phyloP scores from a whole-genome alignment of 1,284 basidiomycete genomes.

The Rhodofomes roseus region DNA sequence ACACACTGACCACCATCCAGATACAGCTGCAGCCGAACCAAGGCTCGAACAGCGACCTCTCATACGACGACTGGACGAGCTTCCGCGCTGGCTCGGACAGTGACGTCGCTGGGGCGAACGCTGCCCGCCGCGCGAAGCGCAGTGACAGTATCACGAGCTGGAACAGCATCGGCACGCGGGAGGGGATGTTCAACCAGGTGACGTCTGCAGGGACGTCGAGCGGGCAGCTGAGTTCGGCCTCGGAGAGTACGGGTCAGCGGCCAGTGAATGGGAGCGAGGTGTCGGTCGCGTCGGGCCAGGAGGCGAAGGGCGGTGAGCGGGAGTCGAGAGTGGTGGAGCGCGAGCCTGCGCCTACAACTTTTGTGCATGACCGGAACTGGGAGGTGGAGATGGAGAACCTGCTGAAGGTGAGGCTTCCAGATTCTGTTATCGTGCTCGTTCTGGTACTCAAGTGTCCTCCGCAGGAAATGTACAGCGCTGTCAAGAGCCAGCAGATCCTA shows the following conservation, averaged over 20 bases:
- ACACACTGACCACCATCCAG: slow-evolving; percentile 85
- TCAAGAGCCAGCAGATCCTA: slow-evolving; percentile 89
- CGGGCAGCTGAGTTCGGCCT: slow-evolving; percentile 27
- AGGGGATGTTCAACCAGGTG: slow-evolving; percentile 26
- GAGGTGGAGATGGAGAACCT: slow-evolving; percentile 81
- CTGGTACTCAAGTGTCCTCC: not conserved
- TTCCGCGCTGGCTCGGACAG: slow-evolving; percentile 49
- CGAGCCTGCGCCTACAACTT: slow-evolving; percentile 21
- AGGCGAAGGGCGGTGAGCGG: slow-evolving; percentile 7
- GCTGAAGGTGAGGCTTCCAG: slow-evolving; percentile 81
- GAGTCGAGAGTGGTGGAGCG: slow-evolving; percentile 3
- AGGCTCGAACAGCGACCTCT: slow-evolving; percentile 58
- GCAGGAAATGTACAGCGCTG: slow-evolving; percentile 91
- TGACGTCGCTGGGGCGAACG: slow-evolving; percentile 40
- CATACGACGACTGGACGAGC: slow-evolving; percentile 63
- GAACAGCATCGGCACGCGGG: slow-evolving; percentile 62
- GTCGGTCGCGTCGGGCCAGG: slow-evolving; percentile 29
- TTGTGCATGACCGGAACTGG: slow-evolving; percentile 66
- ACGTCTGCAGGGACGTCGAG: slow-evolving; percentile 23
- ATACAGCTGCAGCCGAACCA: slow-evolving; percentile 60
- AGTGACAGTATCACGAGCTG: slow-evolving; percentile 81
- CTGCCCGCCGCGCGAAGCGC: slow-evolving; percentile 55
- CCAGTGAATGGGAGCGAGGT: slow-evolving; percentile 44
- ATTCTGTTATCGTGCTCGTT: too few relatives aligned
- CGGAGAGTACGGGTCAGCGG: slow-evolving; percentile 14